Evolutionary conservation across 805 yeast genomes (phyloP).

Genomic region (Scheffersomyces stipitis): DNA sequence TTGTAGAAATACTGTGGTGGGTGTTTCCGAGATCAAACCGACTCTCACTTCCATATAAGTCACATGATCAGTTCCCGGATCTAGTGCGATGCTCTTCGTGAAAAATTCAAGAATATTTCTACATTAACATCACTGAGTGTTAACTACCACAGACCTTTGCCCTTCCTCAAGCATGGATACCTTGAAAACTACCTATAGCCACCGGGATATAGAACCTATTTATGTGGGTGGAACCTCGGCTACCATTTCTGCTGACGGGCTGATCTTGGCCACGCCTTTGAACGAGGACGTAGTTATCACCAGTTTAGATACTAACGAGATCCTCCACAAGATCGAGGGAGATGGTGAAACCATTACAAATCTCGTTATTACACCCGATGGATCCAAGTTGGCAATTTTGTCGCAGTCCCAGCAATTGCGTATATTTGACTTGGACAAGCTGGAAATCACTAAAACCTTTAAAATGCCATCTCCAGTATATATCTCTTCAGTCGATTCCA

Average conservation of each 20-base stretch:
- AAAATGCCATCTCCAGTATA: constrained; percentile 79
- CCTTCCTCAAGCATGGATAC: constrained; percentile 16
- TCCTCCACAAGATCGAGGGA: constrained; percentile 67
- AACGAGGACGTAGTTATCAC: constrained; percentile 75
- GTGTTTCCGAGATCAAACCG: no score
- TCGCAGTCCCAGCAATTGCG: constrained; percentile 84
- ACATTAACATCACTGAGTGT: no score
- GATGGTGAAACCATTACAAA: constrained; percentile 83
- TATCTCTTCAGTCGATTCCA: constrained; percentile 71
- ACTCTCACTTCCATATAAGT: no score
- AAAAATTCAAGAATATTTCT: constrained; percentile 7
- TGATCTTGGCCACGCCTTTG: constrained; percentile 73
- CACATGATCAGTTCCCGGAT: no score
- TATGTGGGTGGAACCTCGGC: constrained; percentile 85
- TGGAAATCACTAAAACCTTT: constrained; percentile 46
- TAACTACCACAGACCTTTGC: no score
- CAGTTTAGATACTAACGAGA: constrained; percentile 56
- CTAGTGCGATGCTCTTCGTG: constrained; percentile 12
- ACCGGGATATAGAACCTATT: constrained; percentile 68
- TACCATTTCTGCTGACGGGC: constrained; percentile 53
- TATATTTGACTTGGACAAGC: constrained; percentile 52
- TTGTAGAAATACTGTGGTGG: no score
- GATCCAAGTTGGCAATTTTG: constrained; percentile 62
- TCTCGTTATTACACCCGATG: constrained; percentile 75
- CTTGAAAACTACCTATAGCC: constrained; percentile 42